Conservation (phyloP, 169 alveolate genomes). For the Blepharisma undulans region DNA sequence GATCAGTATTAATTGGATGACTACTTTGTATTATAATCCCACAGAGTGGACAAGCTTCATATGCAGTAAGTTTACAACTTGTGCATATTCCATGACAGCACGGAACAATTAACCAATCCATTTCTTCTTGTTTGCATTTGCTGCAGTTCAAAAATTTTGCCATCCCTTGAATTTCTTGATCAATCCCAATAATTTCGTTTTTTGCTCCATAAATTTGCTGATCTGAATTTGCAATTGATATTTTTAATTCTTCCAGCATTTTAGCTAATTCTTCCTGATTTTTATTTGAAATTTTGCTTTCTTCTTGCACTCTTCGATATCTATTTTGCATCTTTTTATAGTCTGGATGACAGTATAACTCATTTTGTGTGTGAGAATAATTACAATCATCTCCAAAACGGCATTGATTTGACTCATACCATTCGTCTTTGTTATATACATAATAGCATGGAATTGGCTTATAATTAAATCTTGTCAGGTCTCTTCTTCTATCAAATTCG, state of each 20-base stretch:
- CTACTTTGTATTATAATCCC: neutral
- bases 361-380: neutral
- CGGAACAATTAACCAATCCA: neutral
- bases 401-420: neutral
- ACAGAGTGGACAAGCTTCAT: neutral
- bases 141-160: neutral
- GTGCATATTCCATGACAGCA: neutral
- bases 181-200: neutral
- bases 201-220: neutral
- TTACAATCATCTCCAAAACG: neutral
- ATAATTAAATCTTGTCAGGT: neutral
- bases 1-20: neutral
- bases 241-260: neutral
- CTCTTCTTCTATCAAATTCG: neutral
- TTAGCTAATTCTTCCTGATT: neutral
- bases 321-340: neutral
- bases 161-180: neutral
- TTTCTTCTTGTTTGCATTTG: neutral
- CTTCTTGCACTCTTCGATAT: neutral
- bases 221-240: neutral
- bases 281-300: neutral
- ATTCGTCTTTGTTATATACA: neutral
- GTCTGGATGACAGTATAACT: neutral
- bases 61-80: neutral
- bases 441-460: neutral